phyloP scores from a whole-genome alignment of 2,329 filamentous ascomycete species.

The Dactylellina haptotyla region DNA sequence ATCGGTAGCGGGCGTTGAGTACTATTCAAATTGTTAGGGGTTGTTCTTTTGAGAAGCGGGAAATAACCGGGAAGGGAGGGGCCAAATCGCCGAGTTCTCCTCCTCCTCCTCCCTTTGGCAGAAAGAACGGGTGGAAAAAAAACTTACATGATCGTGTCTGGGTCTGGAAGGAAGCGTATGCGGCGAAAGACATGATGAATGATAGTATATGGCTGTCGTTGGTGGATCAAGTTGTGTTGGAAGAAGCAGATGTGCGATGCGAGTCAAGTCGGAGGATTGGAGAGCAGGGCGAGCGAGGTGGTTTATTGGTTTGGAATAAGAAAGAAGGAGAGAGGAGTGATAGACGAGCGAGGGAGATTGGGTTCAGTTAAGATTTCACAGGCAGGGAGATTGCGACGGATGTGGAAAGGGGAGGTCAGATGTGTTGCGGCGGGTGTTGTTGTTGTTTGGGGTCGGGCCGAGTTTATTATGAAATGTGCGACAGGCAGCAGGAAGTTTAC shows the following conservation, averaged over 20 bases:
- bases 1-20: conserved; percentile 82
- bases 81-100: too few relatives aligned
- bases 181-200: conserved; percentile 57
- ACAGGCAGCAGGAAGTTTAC: conserved; percentile 24
- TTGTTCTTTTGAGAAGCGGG: conserved; percentile 74
- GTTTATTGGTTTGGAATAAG: conserved; percentile 17
- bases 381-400: conserved; percentile 52
- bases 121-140: conserved; percentile 55
- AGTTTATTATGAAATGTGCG: too few relatives aligned
- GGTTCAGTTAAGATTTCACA: too few relatives aligned
- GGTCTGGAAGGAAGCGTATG: conserved; percentile 56
- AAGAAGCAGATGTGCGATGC: neutral
- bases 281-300: neutral
- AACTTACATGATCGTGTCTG: conserved; percentile 54
- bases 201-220: conserved; percentile 15
- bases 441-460: too few relatives aligned
- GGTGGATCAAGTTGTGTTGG: neutral
- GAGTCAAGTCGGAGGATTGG: neutral
- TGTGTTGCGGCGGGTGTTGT: neutral
- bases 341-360: conserved; percentile 37
- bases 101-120: conserved; percentile 25
- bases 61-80: conserved; percentile 44
- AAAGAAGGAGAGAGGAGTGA: conserved; percentile 16
- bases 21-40: conserved; percentile 78
- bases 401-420: conserved; percentile 38